Conservation (phyloP, 2,329 filamentous ascomycete species). For the Diplodia sapinea region DNA sequence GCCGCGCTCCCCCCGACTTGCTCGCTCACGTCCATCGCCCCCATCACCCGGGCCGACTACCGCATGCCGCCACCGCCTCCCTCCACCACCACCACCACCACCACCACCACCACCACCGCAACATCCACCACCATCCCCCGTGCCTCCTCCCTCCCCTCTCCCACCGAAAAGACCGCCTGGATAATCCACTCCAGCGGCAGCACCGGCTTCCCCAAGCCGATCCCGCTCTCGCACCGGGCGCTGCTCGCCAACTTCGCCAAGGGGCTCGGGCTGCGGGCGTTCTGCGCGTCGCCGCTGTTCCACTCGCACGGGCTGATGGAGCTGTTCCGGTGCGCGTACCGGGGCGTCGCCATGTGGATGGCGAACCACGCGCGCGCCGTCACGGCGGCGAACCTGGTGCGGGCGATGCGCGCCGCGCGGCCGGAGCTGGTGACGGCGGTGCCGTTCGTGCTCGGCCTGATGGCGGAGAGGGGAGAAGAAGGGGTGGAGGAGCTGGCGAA, state of each 20-base stretch:
- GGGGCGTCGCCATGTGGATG: neutral
- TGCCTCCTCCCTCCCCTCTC: slow-evolving; percentile 30
- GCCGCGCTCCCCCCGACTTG: slow-evolving; percentile 26
- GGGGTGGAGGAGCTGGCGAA: slow-evolving; percentile 57
- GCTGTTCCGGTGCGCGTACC: slow-evolving; percentile 11
- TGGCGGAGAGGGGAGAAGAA: slow-evolving; percentile 63
- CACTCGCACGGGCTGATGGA: slow-evolving; percentile 23
- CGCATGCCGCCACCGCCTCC: neutral
- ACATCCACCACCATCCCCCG: no score
- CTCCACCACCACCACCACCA: slow-evolving; percentile 37
- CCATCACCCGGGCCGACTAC: slow-evolving; percentile 37
- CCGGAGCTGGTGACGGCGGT: slow-evolving; percentile 65
- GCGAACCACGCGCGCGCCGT: neutral
- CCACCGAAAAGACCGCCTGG: slow-evolving; percentile 42
- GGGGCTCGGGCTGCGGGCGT: neutral
- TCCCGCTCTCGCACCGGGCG: slow-evolving; percentile 62
- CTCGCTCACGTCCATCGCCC: slow-evolving; percentile 39
- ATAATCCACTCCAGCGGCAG: slow-evolving; percentile 61
- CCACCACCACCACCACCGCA: no score
- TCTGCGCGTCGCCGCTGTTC: slow-evolving; percentile 11
- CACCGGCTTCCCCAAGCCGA: slow-evolving; percentile 68
- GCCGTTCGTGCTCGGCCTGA: slow-evolving; percentile 67
- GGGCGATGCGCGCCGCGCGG: slow-evolving; percentile 37
- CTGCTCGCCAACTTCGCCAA: slow-evolving; percentile 45
- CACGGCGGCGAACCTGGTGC: slow-evolving; percentile 38